phyloP scores from a whole-genome alignment of 805 yeast genomes.

The Yamadazyma philogaea region DNA sequence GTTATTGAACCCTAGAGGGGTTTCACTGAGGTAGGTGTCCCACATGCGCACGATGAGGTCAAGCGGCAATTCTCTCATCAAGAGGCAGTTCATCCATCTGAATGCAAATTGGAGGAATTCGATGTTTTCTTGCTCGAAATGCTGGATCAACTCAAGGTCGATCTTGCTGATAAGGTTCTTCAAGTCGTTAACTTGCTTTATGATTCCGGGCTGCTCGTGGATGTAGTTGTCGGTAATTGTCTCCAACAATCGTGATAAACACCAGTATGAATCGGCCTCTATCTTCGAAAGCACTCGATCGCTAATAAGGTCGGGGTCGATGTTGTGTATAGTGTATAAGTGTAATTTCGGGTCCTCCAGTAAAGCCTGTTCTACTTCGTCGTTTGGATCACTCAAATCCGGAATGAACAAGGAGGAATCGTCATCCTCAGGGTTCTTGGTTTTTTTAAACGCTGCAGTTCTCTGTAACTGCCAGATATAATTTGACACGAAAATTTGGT shows the following conservation, averaged over 20 bases:
- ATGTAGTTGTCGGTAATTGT: conserved; percentile 96
- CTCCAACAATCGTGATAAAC: conserved; percentile 83
- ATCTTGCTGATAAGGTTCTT: conserved; percentile 76
- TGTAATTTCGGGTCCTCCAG: conserved; percentile 23
- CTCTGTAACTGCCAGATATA: conserved; percentile 50
- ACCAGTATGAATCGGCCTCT: conserved; percentile 98
- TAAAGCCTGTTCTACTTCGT: conserved; percentile 21
- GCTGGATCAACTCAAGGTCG: conserved; percentile 68
- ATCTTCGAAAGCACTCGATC: conserved; percentile 59
- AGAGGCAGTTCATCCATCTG: conserved; percentile 97
- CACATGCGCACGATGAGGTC: conserved; percentile 86
- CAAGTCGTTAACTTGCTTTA: conserved; percentile 82
- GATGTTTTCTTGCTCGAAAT: conserved; percentile 76
- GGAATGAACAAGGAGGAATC: conserved; percentile 30
- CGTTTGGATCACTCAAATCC: conserved; percentile 27
- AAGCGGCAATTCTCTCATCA: conserved; percentile 89
- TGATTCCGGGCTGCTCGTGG: conserved; percentile 97
- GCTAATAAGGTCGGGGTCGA: conserved; percentile 63
- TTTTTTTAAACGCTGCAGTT: conserved; percentile 9
- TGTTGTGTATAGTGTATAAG: conserved; percentile 43
- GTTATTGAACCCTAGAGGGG: conserved; percentile 76
- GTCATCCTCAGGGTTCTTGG: conserved; percentile 20
- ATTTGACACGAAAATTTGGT: conserved; percentile 74
- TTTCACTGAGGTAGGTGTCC: conserved; percentile 88
- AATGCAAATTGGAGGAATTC: conserved; percentile 95